A percentile compares a stretch with the other conserved stretches of the same genome.
These are phyloP conservation scores for Suillus decipiens DNA, from an alignment of 768 basidiomycete genomes.

Conservation along the genomic window DNA sequence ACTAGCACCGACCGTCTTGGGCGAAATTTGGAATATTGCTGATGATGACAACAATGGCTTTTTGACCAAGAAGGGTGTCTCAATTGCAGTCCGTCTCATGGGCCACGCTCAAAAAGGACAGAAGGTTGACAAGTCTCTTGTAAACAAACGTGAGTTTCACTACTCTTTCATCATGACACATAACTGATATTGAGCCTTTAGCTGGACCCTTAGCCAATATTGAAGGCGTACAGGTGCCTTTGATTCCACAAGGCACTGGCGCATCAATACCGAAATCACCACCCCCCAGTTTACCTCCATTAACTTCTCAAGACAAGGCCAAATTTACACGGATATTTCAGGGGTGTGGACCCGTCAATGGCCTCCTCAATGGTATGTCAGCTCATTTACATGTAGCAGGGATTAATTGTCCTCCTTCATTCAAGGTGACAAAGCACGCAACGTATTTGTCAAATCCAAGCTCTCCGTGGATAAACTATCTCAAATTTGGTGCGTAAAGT, in stretches of 20 bases:
- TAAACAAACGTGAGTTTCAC: constrained; percentile 65
- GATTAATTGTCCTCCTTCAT: constrained; percentile 2
- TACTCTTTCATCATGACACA: constrained; percentile 2
- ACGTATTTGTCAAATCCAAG: constrained; percentile 90
- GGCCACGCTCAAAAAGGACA: constrained; percentile 92
- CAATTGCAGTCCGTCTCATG: constrained; percentile 86
- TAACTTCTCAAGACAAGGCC: constrained; percentile 77
- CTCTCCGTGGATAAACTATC: constrained; percentile 84
- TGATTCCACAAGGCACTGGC: constrained; percentile 58
- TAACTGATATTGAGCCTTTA: constrained; percentile 35
- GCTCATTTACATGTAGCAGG: background rate
- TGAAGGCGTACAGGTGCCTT: constrained; percentile 56
- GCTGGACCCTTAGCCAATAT: constrained; percentile 86
- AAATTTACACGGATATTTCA: constrained; percentile 85
- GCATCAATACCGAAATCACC: constrained; percentile 66
- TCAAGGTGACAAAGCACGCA: constrained; percentile 82
- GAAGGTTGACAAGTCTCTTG: constrained; percentile 57
- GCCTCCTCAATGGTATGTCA: constrained; percentile 71
- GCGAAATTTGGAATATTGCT: constrained; percentile 92
- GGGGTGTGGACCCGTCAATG: constrained; percentile 68
- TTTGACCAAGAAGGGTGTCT: constrained; percentile 85
- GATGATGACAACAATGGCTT: constrained; percentile 95
- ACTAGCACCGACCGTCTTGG: constrained; percentile 73
- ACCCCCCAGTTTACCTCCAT: constrained; percentile 56
- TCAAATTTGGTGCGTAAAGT: constrained; percentile 79